phyloP scores from a whole-genome alignment of 768 basidiomycete genomes.

The Cubamyces lactineus region DNA sequence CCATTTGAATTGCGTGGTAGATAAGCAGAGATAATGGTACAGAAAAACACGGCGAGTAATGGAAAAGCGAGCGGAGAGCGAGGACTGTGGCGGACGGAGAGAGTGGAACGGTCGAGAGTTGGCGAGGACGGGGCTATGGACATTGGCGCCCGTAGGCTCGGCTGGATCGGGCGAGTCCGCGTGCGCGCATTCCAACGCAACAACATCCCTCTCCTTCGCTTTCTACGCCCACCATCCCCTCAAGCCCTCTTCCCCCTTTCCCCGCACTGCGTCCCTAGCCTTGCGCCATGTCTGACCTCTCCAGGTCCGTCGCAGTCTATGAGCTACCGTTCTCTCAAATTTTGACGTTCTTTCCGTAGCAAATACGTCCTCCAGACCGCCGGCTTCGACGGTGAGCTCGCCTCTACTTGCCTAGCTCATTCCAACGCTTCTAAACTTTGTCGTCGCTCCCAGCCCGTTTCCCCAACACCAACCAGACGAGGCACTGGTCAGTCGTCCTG shows the following conservation, averaged over 20 bases:
- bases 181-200: conserved; percentile 6
- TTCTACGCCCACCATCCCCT: conserved; percentile 3
- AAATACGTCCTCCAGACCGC: conserved; percentile 93
- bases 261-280: neutral
- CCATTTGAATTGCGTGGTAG: conserved; percentile 54
- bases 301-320: conserved; percentile 39
- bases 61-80: neutral
- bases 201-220: conserved; percentile 13
- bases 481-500: conserved; percentile 75
- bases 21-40: neutral
- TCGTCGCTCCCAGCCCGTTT: conserved; percentile 65
- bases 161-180: conserved; percentile 20
- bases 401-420: conserved; percentile 6
- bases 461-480: conserved; percentile 92
- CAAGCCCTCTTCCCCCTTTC: conserved; percentile 10
- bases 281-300: conserved; percentile 59
- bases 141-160: conserved; percentile 5
- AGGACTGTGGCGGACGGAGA: no score
- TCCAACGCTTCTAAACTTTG: conserved; percentile 9
- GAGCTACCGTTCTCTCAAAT: no score
- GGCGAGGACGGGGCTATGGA: neutral
- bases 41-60: neutral
- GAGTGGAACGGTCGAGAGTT: neutral
- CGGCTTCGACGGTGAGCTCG: conserved; percentile 79
- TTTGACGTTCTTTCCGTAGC: conserved; percentile 43